Conservation (phyloP, 2,329 filamentous ascomycete species). For the Boeremia lycopersici region DNA sequence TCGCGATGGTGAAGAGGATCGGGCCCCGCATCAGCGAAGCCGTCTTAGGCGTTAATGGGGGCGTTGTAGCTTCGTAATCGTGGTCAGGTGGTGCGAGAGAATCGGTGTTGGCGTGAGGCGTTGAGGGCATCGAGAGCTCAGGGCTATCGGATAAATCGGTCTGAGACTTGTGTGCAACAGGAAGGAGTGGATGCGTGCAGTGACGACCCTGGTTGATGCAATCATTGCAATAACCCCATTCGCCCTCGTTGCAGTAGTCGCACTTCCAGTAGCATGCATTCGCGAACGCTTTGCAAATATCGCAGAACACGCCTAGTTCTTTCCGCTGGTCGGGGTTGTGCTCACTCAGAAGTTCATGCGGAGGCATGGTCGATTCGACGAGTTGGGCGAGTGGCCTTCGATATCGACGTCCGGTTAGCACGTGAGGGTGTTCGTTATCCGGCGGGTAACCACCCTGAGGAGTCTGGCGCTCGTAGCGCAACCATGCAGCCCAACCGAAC, state of each 20-base stretch:
- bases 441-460: slow-evolving; percentile 50
- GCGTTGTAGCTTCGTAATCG: slow-evolving; percentile 42
- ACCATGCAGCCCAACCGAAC: slow-evolving; percentile 75
- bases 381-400: slow-evolving; percentile 34
- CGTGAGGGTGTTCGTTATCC: slow-evolving; percentile 57
- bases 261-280: slow-evolving; percentile 93
- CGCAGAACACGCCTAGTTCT: slow-evolving; percentile 84
- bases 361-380: slow-evolving; percentile 27
- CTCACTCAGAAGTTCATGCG: slow-evolving; percentile 56
- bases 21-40: slow-evolving; percentile 49
- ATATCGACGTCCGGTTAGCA: slow-evolving; percentile 57
- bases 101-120: slow-evolving; percentile 25
- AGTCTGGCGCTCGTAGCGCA: slow-evolving; percentile 62
- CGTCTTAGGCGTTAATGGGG: slow-evolving; percentile 49
- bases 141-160: slow-evolving; percentile 14
- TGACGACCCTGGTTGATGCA: slow-evolving; percentile 83
- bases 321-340: slow-evolving; percentile 72
- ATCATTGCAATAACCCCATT: slow-evolving; percentile 91
- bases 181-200: slow-evolving; percentile 82
- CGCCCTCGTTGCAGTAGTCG: slow-evolving; percentile 83
- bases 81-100: slow-evolving; percentile 32
- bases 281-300: slow-evolving; percentile 72
- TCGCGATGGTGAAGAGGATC: slow-evolving; percentile 41
- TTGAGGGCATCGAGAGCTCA: slow-evolving; percentile 18
- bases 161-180: slow-evolving; percentile 66